phyloP scores from a whole-genome alignment of 2,329 filamentous ascomycete genomes.

The Stachybotrys elegans region DNA sequence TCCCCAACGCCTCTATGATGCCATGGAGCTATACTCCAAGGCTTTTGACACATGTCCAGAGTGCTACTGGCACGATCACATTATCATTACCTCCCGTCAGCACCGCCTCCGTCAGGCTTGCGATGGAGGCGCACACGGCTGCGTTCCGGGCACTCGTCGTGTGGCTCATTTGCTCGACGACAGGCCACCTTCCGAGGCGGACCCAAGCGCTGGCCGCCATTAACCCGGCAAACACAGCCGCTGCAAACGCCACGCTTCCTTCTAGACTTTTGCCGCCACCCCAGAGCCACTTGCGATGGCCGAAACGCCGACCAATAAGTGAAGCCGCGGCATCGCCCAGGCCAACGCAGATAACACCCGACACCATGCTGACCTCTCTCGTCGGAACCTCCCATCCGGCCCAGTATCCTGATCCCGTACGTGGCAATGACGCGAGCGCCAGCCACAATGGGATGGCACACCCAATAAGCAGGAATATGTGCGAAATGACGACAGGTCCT shows the following conservation, averaged over 20 bases:
- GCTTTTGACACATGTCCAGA: slow-evolving; percentile 89
- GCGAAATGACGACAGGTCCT: slow-evolving; percentile 90
- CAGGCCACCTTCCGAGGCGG: slow-evolving; percentile 67
- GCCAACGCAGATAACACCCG: slow-evolving; percentile 89
- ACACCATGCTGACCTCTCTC: slow-evolving; percentile 82
- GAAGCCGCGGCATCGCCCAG: slow-evolving; percentile 93
- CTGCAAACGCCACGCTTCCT: slow-evolving; percentile 75
- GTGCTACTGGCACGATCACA: slow-evolving; percentile 86
- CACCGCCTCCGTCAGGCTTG: slow-evolving; percentile 90
- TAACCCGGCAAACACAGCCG: slow-evolving; percentile 73
- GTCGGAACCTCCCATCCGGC: slow-evolving; percentile 69
- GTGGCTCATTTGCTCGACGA: slow-evolving; percentile 31
- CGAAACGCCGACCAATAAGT: slow-evolving; percentile 81
- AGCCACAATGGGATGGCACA: slow-evolving; percentile 95
- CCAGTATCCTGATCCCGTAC: slow-evolving; percentile 51
- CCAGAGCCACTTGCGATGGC: slow-evolving; percentile 91
- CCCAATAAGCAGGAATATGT: slow-evolving; percentile 92
- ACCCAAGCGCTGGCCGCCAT: slow-evolving; percentile 69
- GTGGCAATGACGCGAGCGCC: slow-evolving; percentile 64
- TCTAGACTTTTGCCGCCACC: slow-evolving; percentile 94
- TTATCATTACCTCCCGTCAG: slow-evolving; percentile 97
- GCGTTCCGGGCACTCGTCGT: slow-evolving; percentile 56
- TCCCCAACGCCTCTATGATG: slow-evolving; percentile 8
- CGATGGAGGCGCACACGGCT: slow-evolving; percentile 66
- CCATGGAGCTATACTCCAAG: slow-evolving; percentile 40